Evolutionary conservation across 2,329 filamentous ascomycete species (phyloP).

Genomic region (Colletotrichum truncatum): DNA sequence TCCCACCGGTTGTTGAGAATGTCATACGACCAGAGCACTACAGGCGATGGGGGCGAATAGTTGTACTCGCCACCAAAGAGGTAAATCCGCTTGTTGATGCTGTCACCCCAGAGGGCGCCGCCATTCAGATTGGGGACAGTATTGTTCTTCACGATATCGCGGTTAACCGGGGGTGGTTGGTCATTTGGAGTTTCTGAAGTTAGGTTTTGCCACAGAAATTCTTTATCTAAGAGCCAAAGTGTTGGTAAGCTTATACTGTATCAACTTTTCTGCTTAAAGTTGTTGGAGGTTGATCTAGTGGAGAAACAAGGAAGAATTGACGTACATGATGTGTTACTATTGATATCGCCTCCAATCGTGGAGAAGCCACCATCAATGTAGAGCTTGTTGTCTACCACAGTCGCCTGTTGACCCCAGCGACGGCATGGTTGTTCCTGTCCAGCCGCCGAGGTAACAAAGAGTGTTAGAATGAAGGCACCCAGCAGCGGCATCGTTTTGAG

Average conservation of each 20-base stretch:
- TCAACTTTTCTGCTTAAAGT: background rate
- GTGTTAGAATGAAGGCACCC: background rate
- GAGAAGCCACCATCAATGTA: constrained; percentile 71
- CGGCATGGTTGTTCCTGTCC: constrained; percentile 57
- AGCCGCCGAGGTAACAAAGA: constrained; percentile 1
- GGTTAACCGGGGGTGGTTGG: constrained; percentile 57
- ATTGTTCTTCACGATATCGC: constrained; percentile 67
- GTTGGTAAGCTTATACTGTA: background rate
- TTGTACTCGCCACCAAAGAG: constrained; percentile 68
- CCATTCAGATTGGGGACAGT: constrained; percentile 59
- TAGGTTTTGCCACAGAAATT: constrained; percentile 68
- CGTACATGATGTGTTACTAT: constrained; percentile 65
- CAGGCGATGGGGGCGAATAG: constrained; percentile 50
- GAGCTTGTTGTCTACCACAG: constrained; percentile 65
- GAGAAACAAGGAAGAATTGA: constrained; percentile 20
- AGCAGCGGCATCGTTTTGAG: background rate
- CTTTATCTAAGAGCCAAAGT: constrained; percentile 51
- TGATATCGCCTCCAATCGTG: constrained; percentile 58
- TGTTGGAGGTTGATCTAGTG: background rate
- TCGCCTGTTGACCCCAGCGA: constrained; percentile 67
- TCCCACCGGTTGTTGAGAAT: constrained; percentile 66
- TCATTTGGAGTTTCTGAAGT: constrained; percentile 49
- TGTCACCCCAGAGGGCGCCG: constrained; percentile 66
- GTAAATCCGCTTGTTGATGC: constrained; percentile 70
- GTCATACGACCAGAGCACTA: constrained; percentile 67